Conservation (phyloP, 2,329 filamentous ascomycete species). For the Onygenales sp. region DNA sequence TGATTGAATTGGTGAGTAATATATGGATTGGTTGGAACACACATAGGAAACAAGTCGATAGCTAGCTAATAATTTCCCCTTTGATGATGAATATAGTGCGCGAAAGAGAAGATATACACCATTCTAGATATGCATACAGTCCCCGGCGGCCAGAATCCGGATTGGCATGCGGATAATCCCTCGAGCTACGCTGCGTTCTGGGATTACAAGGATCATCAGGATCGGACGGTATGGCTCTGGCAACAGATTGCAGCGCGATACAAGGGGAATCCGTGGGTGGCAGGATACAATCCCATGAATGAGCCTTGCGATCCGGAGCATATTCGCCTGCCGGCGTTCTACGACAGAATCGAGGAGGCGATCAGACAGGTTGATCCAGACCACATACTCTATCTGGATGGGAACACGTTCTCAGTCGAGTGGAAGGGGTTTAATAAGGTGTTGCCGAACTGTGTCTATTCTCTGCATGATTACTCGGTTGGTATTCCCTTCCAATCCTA, state of each 20-base stretch:
- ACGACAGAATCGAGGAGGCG: slow-evolving; percentile 37
- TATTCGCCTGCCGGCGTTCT: slow-evolving; percentile 36
- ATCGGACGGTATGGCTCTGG: slow-evolving; percentile 42
- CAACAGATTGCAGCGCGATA: slow-evolving; percentile 38
- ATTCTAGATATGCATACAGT: slow-evolving; percentile 43
- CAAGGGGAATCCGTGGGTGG: slow-evolving; percentile 37
- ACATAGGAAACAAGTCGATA: background rate
- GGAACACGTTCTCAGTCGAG: slow-evolving; percentile 38
- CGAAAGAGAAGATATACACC: slow-evolving; percentile 40
- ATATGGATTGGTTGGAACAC: background rate
- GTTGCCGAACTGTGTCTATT: slow-evolving; percentile 38
- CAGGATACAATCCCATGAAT: slow-evolving; percentile 45
- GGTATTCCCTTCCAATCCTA: background rate
- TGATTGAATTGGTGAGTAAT: slow-evolving; percentile 27
- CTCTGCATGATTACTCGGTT: slow-evolving; percentile 33
- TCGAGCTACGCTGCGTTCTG: slow-evolving; percentile 40
- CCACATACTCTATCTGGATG: slow-evolving; percentile 38
- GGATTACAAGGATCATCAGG: slow-evolving; percentile 43
- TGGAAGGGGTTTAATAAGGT: slow-evolving; percentile 35
- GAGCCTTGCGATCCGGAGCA: slow-evolving; percentile 43
- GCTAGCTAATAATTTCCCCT: background rate
- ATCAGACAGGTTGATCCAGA: slow-evolving; percentile 38
- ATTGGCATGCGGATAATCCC: slow-evolving; percentile 43
- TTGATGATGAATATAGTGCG: slow-evolving; percentile 21
- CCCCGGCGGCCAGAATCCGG: slow-evolving; percentile 42